A percentile compares a stretch with the other conserved stretches of the same genome.
These are phyloP conservation scores for Trifolium pratense DNA, from an alignment of 306 rosid species.

Conservation along the genomic window DNA sequence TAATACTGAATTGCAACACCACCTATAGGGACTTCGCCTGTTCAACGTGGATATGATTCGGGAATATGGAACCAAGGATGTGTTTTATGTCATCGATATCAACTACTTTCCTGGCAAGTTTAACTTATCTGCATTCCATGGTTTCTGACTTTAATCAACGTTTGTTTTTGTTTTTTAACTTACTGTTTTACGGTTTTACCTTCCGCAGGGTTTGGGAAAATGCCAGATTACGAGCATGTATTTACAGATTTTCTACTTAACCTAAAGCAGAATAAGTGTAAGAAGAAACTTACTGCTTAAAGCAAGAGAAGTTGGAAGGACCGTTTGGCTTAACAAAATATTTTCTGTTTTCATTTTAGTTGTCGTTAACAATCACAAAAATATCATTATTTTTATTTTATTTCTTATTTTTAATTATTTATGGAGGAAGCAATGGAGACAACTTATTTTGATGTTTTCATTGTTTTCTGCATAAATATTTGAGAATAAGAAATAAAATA, in stretches of 20 bases:
- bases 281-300: slow-evolving; percentile 45
- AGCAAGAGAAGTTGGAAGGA: slow-evolving; percentile 6
- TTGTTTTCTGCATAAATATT: neutral
- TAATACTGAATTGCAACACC: slow-evolving; percentile 30
- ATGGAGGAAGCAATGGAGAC: slow-evolving; percentile 9
- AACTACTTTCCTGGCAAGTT: slow-evolving; percentile 63
- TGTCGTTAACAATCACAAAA: slow-evolving; percentile 3
- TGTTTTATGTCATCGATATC: slow-evolving; percentile 63
- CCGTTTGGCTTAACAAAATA: neutral
- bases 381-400: neutral
- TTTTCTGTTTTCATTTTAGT: slow-evolving; percentile 22
- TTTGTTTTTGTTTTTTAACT: neutral
- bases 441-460: slow-evolving; percentile 11
- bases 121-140: slow-evolving; percentile 17
- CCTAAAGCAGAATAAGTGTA: slow-evolving; percentile 55
- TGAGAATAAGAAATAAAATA: slow-evolving; percentile 9
- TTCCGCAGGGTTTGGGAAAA: slow-evolving; percentile 52
- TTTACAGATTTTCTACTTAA: slow-evolving; percentile 60
- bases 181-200: slow-evolving; percentile 4
- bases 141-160: neutral
- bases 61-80: slow-evolving; percentile 59
- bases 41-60: slow-evolving; percentile 66
- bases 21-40: slow-evolving; percentile 54
- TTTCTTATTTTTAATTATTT: slow-evolving; percentile 4
- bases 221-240: slow-evolving; percentile 58